Percentiles rank a stretch among this genome's conserved stretches.
Evolutionary conservation across 345 rosid species (phyloP).

Genomic region (Geranium rotundifolium): DNA sequence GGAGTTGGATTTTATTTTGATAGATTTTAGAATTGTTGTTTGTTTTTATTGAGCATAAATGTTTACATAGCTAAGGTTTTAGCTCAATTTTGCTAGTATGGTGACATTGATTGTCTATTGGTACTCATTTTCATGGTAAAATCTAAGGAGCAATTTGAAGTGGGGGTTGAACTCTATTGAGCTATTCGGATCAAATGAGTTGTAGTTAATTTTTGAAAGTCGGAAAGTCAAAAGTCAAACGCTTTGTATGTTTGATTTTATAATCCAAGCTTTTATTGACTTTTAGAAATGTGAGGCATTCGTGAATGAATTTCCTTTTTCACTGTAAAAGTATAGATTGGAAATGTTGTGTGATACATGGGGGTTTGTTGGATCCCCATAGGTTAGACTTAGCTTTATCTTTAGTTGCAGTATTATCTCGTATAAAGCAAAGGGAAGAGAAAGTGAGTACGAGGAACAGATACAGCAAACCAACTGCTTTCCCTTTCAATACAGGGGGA

Average conservation of each 20-base stretch:
- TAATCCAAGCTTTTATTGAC: too few relatives aligned
- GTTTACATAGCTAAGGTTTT: background rate
- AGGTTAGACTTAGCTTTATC: constrained; percentile 40
- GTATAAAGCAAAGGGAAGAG: constrained; percentile 45
- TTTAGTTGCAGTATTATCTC: constrained; percentile 47
- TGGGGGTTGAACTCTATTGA: background rate
- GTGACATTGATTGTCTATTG: too few relatives aligned
- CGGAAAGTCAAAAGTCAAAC: background rate
- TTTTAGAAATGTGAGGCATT: too few relatives aligned
- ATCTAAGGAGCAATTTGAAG: background rate
- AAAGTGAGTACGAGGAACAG: constrained; percentile 66
- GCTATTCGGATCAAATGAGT: background rate
- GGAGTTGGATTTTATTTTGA: background rate
- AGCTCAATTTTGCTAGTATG: background rate
- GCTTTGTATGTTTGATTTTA: background rate
- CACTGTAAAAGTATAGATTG: constrained; percentile 5
- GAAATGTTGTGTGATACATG: constrained; percentile 14
- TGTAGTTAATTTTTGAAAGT: background rate
- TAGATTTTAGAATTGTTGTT: background rate
- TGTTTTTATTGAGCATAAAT: background rate
- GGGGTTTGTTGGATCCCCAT: constrained; percentile 29
- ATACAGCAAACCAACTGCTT: constrained; percentile 72
- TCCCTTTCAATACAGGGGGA: constrained; percentile 77
- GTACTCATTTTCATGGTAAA: background rate
- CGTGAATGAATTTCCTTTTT: background rate